A percentile compares a stretch with the other conserved stretches of the same genome.
These are phyloP conservation scores for Eucalyptus regnans DNA, from an alignment of 345 rosid species.

Conservation along the genomic window DNA sequence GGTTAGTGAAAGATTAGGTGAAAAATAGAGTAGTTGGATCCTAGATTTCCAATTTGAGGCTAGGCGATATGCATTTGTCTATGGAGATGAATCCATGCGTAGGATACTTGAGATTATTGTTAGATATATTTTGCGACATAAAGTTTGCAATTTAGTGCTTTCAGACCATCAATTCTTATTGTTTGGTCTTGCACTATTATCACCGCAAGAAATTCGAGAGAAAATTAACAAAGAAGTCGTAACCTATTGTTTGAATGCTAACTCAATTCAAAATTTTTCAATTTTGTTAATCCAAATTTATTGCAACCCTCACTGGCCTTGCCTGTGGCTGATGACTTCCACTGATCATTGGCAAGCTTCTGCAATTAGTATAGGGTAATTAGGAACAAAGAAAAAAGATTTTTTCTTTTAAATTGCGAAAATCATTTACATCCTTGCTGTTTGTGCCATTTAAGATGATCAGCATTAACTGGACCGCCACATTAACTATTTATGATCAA, in stretches of 20 bases:
- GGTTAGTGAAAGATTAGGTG: not conserved
- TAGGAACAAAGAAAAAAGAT: not conserved
- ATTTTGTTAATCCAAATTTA: not conserved
- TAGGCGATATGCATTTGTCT: not conserved
- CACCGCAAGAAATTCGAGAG: not conserved
- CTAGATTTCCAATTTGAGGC: not conserved
- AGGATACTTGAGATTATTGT: not conserved
- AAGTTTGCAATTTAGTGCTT: not conserved
- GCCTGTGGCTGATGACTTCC: not conserved
- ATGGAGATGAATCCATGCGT: not conserved
- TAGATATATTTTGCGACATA: not conserved
- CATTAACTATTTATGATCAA: rapidly evolving
- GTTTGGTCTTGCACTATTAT: not conserved
- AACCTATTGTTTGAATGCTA: not conserved
- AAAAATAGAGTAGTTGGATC: not conserved
- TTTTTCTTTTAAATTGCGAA: not conserved
- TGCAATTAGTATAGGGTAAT: rapidly evolving
- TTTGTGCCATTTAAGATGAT: rapidly evolving
- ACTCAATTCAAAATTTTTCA: rapidly evolving
- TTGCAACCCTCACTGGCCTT: rapidly evolving
- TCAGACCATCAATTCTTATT: not conserved
- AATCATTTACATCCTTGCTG: rapidly evolving
- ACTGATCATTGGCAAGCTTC: not conserved
- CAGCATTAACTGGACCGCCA: rapidly evolving
- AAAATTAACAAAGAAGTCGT: not conserved